A percentile compares a stretch with the other conserved stretches of the same genome.
phyloP scores from a whole-genome alignment of 306 rosid genomes.

The Quercus engelmannii region DNA sequence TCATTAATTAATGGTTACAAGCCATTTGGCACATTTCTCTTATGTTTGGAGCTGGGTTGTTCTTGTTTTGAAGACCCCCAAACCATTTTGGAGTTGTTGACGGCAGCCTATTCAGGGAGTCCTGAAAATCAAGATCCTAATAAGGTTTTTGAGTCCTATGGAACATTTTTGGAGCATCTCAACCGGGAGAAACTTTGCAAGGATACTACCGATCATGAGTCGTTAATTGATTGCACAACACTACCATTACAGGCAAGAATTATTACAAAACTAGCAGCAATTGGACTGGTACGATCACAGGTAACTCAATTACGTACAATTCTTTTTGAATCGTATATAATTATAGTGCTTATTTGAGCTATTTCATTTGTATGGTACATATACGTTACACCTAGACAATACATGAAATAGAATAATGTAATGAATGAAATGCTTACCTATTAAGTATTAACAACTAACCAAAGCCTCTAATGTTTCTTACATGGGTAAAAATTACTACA shows the following conservation, averaged over 20 bases:
- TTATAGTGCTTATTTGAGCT: background rate
- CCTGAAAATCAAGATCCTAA: background rate
- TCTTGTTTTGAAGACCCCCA: slow-evolving; percentile 48
- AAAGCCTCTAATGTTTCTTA: background rate
- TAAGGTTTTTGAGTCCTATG: slow-evolving; percentile 24
- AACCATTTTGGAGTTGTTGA: slow-evolving; percentile 26
- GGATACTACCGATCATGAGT: background rate
- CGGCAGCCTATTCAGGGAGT: background rate
- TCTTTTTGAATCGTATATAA: background rate
- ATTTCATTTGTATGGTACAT: background rate
- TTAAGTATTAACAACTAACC: no score
- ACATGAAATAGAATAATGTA: background rate
- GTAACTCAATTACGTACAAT: slow-evolving; percentile 21
- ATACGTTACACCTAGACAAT: background rate
- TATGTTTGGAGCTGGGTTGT: slow-evolving; percentile 38
- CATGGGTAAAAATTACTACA: background rate
- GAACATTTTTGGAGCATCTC: slow-evolving; percentile 30
- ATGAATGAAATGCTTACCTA: background rate
- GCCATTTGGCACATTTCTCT: slow-evolving; percentile 68
- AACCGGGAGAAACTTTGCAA: slow-evolving; percentile 5
- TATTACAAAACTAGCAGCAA: slow-evolving; percentile 30
- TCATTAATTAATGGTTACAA: no score
- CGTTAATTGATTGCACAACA: background rate
- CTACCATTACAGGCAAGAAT: slow-evolving; percentile 29
- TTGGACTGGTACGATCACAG: slow-evolving; percentile 31